Evolutionary conservation across 176 grass and related monocot genomes (phyloP), one percentile per base, ranked within the genome.

Genomic region (Raddia guianensis): DNA sequence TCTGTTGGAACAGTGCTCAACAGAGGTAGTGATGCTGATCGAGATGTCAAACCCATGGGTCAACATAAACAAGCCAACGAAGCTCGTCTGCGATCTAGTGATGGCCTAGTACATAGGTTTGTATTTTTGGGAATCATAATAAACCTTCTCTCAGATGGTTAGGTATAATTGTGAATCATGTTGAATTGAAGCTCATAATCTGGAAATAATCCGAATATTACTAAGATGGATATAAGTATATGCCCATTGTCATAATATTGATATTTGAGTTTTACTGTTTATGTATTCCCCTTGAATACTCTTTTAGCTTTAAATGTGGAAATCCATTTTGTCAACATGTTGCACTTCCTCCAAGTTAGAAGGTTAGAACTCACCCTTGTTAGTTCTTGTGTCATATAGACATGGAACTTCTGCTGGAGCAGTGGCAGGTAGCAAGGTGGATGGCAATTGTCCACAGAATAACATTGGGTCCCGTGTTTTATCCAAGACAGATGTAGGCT

Each of bases 1-100:
- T 97, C 91, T 72, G 79, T 94, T 67, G 91, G 94, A 43, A 90
- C 90, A 64, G 86, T 92, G 90, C 82, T 88, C 52, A 93, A 74
- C 82, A 89, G 94, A 87, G 49, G 58, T 54, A 93, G 9, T 19
- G 91, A 97, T 59, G 65, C 74, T 40, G 91, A 93, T 51, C 76
- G 81, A 70, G 84, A 87, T 69, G 81, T 85, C 67, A 93, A 93
- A 68, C 77, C 73, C 8, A 32, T 75, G 53, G 68, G 66, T 62
- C 91, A 87, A 81, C 76, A 79, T 18, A 89, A 87, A 37, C 5
- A 62, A 55, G 48, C 69, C 37, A 93, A 78, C 33, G 87, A 93
- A 81, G 80, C 21, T 55, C 81, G 80, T 8, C 51, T n/a, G 21
- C 66, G 84, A 45, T 72, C 84, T 49, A 82, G 52, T 15, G 87